These are phyloP conservation scores for Bimuria novae-zelandiae DNA, from an alignment of 2,329 filamentous ascomycete genomes.

Conservation along the genomic window DNA sequence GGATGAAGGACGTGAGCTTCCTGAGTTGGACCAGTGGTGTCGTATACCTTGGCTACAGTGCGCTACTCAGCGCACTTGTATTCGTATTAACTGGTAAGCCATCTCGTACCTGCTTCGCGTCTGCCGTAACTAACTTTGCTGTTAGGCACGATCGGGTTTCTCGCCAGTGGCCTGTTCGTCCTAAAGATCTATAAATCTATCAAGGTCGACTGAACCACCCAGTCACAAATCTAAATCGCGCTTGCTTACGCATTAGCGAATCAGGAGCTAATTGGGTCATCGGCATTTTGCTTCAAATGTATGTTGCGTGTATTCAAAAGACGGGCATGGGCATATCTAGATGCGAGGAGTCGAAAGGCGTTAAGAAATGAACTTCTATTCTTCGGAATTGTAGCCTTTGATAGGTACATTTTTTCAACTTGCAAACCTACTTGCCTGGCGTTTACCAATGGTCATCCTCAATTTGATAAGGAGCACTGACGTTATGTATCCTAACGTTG, in stretches of 20 bases:
- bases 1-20: constrained; percentile 84
- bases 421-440: no score
- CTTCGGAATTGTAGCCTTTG: no score
- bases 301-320: constrained; percentile 1
- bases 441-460: no score
- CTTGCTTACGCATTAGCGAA: neutral
- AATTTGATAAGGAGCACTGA: no score
- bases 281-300: neutral
- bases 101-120: neutral
- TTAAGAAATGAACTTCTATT: no score
- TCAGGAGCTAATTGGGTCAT: neutral
- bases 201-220: constrained; percentile 79
- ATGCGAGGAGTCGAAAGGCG: constrained; percentile 4
- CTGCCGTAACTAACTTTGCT: neutral
- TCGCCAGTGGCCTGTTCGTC: constrained; percentile 92
- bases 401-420: neutral
- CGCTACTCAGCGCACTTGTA: constrained; percentile 85
- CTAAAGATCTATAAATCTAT: constrained; percentile 96
- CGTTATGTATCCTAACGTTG: no score
- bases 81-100: constrained; percentile 88
- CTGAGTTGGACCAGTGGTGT: constrained; percentile 84
- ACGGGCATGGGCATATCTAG: neutral
- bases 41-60: constrained; percentile 91
- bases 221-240: neutral
- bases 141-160: constrained; percentile 90